Evolutionary conservation across 2,329 filamentous ascomycete species (phyloP).

Genomic region (Fusarium neocosmosporiellum): DNA sequence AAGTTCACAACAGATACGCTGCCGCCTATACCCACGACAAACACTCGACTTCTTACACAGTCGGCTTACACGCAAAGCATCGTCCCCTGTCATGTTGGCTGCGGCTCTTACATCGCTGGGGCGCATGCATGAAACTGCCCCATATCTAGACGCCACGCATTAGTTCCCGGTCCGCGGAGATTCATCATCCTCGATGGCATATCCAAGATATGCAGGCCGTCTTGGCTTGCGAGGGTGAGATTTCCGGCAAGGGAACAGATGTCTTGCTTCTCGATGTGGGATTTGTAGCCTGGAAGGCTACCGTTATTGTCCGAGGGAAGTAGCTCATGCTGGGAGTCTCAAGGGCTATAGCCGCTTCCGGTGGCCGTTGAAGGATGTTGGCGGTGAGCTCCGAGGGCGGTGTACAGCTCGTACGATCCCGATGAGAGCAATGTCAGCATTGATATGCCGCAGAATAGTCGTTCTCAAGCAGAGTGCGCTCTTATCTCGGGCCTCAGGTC

Average conservation of each 20-base stretch:
- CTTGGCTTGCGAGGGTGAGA: conserved; percentile 8
- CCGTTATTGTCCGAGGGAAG: not conserved
- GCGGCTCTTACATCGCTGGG: not conserved
- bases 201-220: not conserved
- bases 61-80: not conserved
- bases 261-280: not conserved
- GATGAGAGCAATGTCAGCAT: not conserved
- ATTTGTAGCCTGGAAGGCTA: not conserved
- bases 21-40: not conserved
- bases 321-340: not conserved
- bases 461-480: not conserved
- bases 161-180: not conserved
- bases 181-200: not conserved
- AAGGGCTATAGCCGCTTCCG: no score
- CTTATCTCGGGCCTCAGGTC: not conserved
- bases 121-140: not conserved
- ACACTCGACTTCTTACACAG: not conserved
- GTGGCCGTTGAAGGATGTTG: not conserved
- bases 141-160: not conserved
- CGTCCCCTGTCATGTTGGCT: not conserved
- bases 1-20: not conserved
- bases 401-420: not conserved
- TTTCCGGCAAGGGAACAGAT: not conserved
- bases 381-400: not conserved
- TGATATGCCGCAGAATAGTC: not conserved